Evolutionary conservation across 768 basidiomycete genomes (phyloP), one percentile per base, ranked within the genome.

Genomic region (Lenzites betulinus): DNA sequence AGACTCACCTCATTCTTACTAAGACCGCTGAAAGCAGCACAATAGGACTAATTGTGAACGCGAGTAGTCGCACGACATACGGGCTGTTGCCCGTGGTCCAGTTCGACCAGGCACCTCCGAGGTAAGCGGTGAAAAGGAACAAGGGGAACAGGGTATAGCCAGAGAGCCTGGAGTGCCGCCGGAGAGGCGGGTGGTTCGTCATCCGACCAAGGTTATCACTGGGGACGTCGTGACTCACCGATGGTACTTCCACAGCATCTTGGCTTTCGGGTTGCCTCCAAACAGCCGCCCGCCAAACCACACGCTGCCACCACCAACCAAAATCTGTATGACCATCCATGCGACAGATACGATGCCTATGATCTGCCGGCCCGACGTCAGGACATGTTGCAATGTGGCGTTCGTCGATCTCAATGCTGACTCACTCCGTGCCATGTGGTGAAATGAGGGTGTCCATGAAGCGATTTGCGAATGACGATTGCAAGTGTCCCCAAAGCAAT

Each of bases 211-310:
- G 13, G 15, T 33, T 12, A 30, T 13, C 4, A 38, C 54, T 35
- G 20, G 20, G 5, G 11, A 33, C 25, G 3, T 26, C 25, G 3
- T 26, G 20, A 58, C 72, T 42, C 61, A 86, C 88, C 92, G 77
- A 67, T 95, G 92, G 64, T 91, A 93, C 70, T 93, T 94, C 88
- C 92, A 94, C 20, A 93, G 59, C 1, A 76, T 70, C 71, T 90
- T 93, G 15, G 91, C 90, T 69, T 83, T 87, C 44, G 77, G 71
- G 15, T 83, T 85, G 1, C 91, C 90, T 5, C 92, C 90, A 68
- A 93, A 89, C 0, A 78, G 77, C 16, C 78, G 78, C 12, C 92
- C 92, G 7, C 75, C 79, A 61, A 80, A 86, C 91, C 91, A 92
- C 16, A 92, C 89, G 51, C 87, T 90, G n/a, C 83, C 85, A 2